Percentiles rank a stretch among this genome's conserved stretches.
Conservation (phyloP, 208 protist species). For the Trypanosoma theileri region DNA sequence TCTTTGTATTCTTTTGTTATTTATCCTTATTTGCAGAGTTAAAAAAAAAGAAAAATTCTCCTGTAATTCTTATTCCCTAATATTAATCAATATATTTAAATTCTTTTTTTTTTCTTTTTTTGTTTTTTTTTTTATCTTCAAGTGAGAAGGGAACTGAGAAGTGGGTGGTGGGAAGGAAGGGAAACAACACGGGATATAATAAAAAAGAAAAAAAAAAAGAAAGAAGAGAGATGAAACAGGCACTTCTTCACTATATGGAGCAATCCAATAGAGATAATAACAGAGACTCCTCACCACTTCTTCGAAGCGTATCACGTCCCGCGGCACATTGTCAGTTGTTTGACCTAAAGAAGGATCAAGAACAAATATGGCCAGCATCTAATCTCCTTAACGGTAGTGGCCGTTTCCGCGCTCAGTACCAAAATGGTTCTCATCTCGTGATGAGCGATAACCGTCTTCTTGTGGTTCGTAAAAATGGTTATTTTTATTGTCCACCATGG, state of each 20-base stretch:
- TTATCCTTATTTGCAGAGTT: neutral
- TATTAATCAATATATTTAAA: neutral
- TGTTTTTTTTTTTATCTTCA: slow-evolving; percentile 19
- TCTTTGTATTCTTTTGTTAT: neutral
- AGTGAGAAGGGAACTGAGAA: neutral
- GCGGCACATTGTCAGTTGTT: slow-evolving; percentile 24
- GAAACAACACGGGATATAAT: slow-evolving; percentile 4
- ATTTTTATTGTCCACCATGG: slow-evolving; percentile 68
- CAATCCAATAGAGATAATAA: neutral
- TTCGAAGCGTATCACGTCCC: slow-evolving; percentile 26
- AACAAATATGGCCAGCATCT: slow-evolving; percentile 29
- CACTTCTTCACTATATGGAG: slow-evolving; percentile 22
- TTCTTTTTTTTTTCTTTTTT: slow-evolving; percentile 7
- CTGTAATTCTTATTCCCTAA: neutral
- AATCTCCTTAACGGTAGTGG: slow-evolving; percentile 26
- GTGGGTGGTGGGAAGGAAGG: neutral
- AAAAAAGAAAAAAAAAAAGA: neutral
- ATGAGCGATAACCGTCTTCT: slow-evolving; percentile 38
- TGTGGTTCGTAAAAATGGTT: slow-evolving; percentile 32
- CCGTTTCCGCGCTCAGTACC: slow-evolving; percentile 12
- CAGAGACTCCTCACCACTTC: neutral
- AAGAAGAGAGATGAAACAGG: slow-evolving; percentile 4
- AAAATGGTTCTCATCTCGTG: slow-evolving; percentile 27
- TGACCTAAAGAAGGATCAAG: slow-evolving; percentile 23
- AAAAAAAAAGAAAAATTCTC: slow-evolving; percentile 2